A percentile compares a stretch with the other conserved stretches of the same genome.
Conservation (phyloP, 192 early-diverging fungal species). For the Dissophora globulifera region DNA sequence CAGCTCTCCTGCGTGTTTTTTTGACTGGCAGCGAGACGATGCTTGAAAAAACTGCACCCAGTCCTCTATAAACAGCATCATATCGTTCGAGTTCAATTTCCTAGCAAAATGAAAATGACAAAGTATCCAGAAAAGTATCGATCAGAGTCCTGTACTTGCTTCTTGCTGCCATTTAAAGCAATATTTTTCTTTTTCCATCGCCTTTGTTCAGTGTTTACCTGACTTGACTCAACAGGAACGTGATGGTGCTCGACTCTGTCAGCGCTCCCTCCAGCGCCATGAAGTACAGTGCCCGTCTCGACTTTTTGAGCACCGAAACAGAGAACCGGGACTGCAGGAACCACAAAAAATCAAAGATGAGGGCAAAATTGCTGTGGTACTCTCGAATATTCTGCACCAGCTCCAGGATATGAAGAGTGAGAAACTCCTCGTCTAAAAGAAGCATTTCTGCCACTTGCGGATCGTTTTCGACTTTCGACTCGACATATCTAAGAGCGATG, state of each 20-base stretch:
- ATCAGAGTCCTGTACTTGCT: too few species aligned
- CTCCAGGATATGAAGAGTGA: constrained; percentile 61
- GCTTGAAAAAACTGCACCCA: constrained; percentile 27
- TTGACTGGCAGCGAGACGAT: background rate
- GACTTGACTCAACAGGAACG: constrained; percentile 51
- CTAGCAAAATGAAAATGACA: constrained; percentile 4
- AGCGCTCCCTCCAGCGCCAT: constrained; percentile 63
- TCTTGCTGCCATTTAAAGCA: too few species aligned
- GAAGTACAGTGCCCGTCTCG: constrained; percentile 74
- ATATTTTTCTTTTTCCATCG: too few species aligned
- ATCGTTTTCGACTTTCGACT: constrained; percentile 40
- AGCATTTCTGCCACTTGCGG: constrained; percentile 58
- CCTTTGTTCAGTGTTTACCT: constrained; percentile 52
- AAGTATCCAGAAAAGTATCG: background rate
- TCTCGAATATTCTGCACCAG: constrained; percentile 57
- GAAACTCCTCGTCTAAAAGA: constrained; percentile 68
- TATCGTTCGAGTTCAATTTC: constrained; percentile 47
- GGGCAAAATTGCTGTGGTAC: constrained; percentile 70
- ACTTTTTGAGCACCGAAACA: constrained; percentile 58
- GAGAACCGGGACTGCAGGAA: constrained; percentile 67
- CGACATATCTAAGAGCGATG: constrained; percentile 29
- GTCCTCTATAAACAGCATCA: constrained; percentile 49
- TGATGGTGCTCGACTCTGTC: constrained; percentile 43
- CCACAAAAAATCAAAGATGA: constrained; percentile 68
- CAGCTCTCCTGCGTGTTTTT: background rate